phyloP scores from a whole-genome alignment of 352 stramenopile species.

The Phytophthora citrophthora region DNA sequence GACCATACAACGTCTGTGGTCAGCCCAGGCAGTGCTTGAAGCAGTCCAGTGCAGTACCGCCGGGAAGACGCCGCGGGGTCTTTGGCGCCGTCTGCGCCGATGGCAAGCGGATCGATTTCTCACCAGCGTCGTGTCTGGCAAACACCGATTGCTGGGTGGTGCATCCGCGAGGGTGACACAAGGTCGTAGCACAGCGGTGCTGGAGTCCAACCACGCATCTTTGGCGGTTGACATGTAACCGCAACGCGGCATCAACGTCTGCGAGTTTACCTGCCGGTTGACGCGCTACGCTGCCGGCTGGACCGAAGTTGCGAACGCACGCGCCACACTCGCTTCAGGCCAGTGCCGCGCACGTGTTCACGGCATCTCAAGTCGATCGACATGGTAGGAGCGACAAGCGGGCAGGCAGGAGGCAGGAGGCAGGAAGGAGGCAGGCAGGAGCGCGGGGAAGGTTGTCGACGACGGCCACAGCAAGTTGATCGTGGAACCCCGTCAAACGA shows the following conservation, averaged over 20 bases:
- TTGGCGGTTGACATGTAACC: background rate
- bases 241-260: background rate
- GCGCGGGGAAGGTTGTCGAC: background rate
- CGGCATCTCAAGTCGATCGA: background rate
- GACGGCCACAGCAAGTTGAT: background rate
- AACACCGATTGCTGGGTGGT: background rate
- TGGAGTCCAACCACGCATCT: background rate
- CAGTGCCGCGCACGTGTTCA: background rate
- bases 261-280: background rate
- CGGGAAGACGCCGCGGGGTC: conserved; percentile 14
- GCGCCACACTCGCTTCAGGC: background rate
- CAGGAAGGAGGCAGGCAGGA: background rate
- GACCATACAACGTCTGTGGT: background rate
- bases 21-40: too few relatives aligned
- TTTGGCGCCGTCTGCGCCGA: background rate
- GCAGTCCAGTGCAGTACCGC: conserved; percentile 13
- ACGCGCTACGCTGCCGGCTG: background rate
- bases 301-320: background rate
- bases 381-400: too few relatives aligned
- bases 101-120: background rate
- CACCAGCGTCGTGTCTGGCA: background rate
- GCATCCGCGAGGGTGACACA: background rate
- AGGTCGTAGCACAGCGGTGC: too few relatives aligned
- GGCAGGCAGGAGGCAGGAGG: too few relatives aligned
- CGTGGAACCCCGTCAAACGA: background rate